Conservation (phyloP, 768 basidiomycete species). For the Dioszegia hungarica region DNA sequence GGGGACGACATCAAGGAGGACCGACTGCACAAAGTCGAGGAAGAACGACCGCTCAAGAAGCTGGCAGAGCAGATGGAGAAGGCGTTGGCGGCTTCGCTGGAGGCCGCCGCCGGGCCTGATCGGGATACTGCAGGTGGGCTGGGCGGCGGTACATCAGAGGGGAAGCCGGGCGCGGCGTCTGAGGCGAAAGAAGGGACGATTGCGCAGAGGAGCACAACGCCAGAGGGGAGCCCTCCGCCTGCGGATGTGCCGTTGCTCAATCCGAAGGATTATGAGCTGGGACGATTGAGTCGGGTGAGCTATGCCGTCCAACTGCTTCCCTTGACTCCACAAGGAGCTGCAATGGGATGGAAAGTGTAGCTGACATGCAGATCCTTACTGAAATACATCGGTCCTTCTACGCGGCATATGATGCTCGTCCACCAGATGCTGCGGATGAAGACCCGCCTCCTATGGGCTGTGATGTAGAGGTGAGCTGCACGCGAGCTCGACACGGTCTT, state of each 20-base stretch:
- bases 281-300: slow-evolving; percentile 67
- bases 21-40: slow-evolving; percentile 75
- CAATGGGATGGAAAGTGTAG: no score
- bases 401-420: slow-evolving; percentile 56
- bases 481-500: no score
- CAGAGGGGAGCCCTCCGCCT: slow-evolving; percentile 1
- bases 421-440: not conserved
- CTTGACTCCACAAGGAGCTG: no score
- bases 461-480: slow-evolving; percentile 84
- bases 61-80: slow-evolving; percentile 60
- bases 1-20: no score
- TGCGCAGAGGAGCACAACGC: slow-evolving; percentile 6
- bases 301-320: not conserved
- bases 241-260: slow-evolving; percentile 62
- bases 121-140: no score
- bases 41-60: slow-evolving; percentile 80
- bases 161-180: not conserved
- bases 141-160: no score
- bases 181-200: not conserved
- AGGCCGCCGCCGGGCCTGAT: no score
- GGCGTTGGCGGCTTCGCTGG: slow-evolving; percentile 6
- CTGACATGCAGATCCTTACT: slow-evolving; percentile 62
- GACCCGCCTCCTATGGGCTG: slow-evolving; percentile 49
- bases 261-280: slow-evolving; percentile 79
- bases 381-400: slow-evolving; percentile 77